Evolutionary conservation across 768 basidiomycete species (phyloP).

Genomic region (Podaxis sp.): DNA sequence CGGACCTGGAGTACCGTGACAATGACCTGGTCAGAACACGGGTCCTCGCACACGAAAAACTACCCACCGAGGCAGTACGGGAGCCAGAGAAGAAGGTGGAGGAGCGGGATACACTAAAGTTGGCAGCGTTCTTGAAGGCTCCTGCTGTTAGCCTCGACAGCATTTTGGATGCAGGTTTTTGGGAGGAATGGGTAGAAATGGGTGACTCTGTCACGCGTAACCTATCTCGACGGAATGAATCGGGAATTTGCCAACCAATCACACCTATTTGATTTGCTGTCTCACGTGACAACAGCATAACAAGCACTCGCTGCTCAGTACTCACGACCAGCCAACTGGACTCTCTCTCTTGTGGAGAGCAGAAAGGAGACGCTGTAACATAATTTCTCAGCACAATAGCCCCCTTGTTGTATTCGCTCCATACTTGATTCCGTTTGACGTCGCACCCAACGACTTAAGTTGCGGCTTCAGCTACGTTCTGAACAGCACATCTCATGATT

Average conservation of each 20-base stretch:
- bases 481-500: background rate
- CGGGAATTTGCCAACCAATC: slow-evolving; percentile 39
- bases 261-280: slow-evolving; percentile 18
- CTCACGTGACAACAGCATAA: slow-evolving; percentile 12
- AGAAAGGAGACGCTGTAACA: no score
- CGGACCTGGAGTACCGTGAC: slow-evolving; percentile 47
- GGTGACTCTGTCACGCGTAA: slow-evolving; percentile 42
- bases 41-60: slow-evolving; percentile 7
- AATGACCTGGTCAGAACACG: slow-evolving; percentile 18
- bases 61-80: slow-evolving; percentile 48
- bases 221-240: slow-evolving; percentile 40
- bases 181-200: slow-evolving; percentile 32
- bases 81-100: slow-evolving; percentile 34
- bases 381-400: no score
- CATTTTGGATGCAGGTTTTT: slow-evolving; percentile 59
- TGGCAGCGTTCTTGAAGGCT: slow-evolving; percentile 57
- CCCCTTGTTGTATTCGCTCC: no score
- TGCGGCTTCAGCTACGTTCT: background rate
- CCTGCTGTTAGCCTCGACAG: slow-evolving; percentile 77
- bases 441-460: background rate
- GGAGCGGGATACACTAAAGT: slow-evolving; percentile 41
- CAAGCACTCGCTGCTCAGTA: background rate
- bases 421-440: no score
- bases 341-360: no score
- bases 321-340: no score